Conservation (phyloP, 1,139 yeast genomes). For the Kodamaea arcana region DNA sequence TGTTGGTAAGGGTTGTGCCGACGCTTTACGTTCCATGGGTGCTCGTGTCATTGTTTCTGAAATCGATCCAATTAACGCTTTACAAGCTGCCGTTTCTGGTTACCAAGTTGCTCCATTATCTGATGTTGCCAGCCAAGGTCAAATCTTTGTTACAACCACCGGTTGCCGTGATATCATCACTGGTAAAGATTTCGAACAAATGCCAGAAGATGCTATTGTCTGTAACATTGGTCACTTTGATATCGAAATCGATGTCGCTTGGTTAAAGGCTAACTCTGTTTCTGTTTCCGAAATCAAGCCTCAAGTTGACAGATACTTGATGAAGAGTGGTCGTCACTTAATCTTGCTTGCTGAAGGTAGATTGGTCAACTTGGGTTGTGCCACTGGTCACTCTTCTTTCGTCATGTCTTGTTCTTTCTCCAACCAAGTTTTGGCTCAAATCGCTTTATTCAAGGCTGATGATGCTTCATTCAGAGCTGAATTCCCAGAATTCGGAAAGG, state of each 20-base stretch:
- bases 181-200: slow-evolving; percentile 77
- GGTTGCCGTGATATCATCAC: slow-evolving; percentile 99
- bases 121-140: slow-evolving; percentile 90
- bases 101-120: slow-evolving; percentile 97
- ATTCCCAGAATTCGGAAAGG: slow-evolving; percentile 87
- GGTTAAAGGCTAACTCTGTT: slow-evolving; percentile 90
- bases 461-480: slow-evolving; percentile 76
- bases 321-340: slow-evolving; percentile 88
- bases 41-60: slow-evolving; percentile 98
- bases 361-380: slow-evolving; percentile 99
- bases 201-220: slow-evolving; percentile 99
- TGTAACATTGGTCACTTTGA: slow-evolving; percentile 99
- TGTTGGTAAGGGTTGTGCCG: slow-evolving; percentile 99
- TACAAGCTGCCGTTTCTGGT: slow-evolving; percentile 99
- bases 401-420: slow-evolving; percentile 99
- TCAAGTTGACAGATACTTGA: slow-evolving; percentile 96
- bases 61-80: slow-evolving; percentile 98
- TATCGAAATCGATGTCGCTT: slow-evolving; percentile 98
- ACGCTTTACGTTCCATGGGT: slow-evolving; percentile 99
- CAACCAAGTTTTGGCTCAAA: slow-evolving; percentile 99
- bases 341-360: slow-evolving; percentile 99
- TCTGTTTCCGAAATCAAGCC: slow-evolving; percentile 97
- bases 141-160: slow-evolving; percentile 98
- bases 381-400: slow-evolving; percentile 99
- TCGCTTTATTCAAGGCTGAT: slow-evolving; percentile 91